These are phyloP conservation scores for Durotheca rogersii DNA, from an alignment of 495 filamentous ascomycete genomes.

Conservation along the genomic window DNA sequence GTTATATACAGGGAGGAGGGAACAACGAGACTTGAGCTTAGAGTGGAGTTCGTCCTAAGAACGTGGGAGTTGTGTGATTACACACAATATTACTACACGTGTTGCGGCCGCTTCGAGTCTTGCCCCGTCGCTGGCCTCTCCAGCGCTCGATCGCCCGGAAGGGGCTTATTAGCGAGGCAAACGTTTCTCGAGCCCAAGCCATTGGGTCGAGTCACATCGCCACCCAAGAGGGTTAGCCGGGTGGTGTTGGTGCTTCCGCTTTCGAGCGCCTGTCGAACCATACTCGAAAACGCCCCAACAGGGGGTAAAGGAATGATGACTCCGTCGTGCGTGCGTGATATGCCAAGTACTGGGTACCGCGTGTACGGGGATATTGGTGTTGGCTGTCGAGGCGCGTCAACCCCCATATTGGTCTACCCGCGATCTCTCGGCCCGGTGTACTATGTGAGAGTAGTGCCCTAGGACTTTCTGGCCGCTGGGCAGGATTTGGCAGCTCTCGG, in stretches of 20 bases:
- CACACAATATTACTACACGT: no score
- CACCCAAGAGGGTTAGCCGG: not conserved
- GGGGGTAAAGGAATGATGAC: not conserved
- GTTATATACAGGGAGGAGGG: no score
- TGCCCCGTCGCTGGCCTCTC: not conserved
- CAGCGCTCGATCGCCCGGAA: not conserved
- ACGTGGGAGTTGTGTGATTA: no score
- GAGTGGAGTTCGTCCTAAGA: no score
- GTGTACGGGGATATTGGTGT: not conserved
- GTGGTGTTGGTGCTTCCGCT: not conserved
- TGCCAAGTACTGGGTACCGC: not conserved
- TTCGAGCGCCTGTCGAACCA: not conserved
- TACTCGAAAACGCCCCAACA: not conserved
- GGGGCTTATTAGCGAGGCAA: not conserved
- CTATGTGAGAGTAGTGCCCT: conserved; percentile 8
- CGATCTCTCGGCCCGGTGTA: conserved; percentile 4
- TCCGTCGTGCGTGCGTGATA: not conserved
- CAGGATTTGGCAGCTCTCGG: conserved; percentile 12
- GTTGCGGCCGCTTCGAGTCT: not conserved
- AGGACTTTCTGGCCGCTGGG: conserved; percentile 1
- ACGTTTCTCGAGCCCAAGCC: not conserved
- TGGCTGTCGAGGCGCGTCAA: not conserved
- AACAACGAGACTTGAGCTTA: no score
- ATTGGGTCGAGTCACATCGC: not conserved
- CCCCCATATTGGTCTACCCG: conserved; percentile 7